Evolutionary conservation across 2,329 filamentous ascomycete species (phyloP).

Genomic region (Fusarium sp.): DNA sequence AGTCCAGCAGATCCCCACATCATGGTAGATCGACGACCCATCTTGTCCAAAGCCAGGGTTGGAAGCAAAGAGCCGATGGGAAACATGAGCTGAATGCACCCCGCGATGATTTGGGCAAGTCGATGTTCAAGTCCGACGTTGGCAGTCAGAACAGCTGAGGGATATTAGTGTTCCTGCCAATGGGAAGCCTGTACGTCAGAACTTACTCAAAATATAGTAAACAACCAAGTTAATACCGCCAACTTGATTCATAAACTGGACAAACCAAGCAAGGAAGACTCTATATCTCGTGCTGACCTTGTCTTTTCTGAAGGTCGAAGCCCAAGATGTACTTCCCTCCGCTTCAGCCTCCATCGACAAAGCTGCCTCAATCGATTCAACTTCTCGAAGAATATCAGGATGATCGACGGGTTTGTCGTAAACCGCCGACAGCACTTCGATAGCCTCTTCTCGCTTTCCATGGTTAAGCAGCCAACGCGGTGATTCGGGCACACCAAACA

Average conservation of each 20-base stretch:
- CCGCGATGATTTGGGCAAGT: slow-evolving; percentile 52
- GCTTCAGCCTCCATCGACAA: slow-evolving; percentile 55
- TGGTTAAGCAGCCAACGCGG: slow-evolving; percentile 57
- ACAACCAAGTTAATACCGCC: slow-evolving; percentile 62
- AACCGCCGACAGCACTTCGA: slow-evolving; percentile 53
- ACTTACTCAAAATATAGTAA: slow-evolving; percentile 51
- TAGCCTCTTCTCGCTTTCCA: slow-evolving; percentile 52
- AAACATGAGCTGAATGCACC: slow-evolving; percentile 55
- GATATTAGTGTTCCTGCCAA: background rate
- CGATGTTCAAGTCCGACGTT: slow-evolving; percentile 49
- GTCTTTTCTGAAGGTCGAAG: slow-evolving; percentile 50
- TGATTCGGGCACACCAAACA: slow-evolving; percentile 56
- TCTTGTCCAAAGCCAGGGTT: slow-evolving; percentile 51
- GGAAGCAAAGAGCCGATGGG: slow-evolving; percentile 54
- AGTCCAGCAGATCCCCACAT: slow-evolving; percentile 54
- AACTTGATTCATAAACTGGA: slow-evolving; percentile 56
- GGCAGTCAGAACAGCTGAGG: slow-evolving; percentile 41
- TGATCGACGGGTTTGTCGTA: slow-evolving; percentile 54
- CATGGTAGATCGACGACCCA: slow-evolving; percentile 58
- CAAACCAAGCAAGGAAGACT: slow-evolving; percentile 34
- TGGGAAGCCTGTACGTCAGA: too few species aligned
- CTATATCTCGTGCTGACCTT: slow-evolving; percentile 30
- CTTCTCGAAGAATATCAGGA: slow-evolving; percentile 50
- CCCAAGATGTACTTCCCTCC: slow-evolving; percentile 50
- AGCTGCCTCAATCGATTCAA: slow-evolving; percentile 56